A percentile compares a stretch with the other conserved stretches of the same genome.
Evolutionary conservation across 345 rosid species (phyloP).

Genomic region (Salix udensis): DNA sequence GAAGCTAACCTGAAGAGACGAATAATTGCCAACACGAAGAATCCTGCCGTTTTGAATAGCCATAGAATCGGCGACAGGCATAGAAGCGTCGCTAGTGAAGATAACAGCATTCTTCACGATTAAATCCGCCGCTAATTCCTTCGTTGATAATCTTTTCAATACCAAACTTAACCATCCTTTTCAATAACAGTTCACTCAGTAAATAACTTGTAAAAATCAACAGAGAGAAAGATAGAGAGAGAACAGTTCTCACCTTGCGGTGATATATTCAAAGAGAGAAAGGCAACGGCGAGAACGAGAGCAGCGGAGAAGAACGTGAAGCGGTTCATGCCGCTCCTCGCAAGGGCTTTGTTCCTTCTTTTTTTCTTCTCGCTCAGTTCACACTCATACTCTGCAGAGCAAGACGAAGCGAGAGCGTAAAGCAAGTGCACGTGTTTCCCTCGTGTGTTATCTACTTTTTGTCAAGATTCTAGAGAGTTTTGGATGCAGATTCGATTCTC

Average conservation of each 20-base stretch:
- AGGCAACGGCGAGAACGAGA: neutral
- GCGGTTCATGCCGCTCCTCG: neutral
- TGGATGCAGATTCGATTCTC: too few species aligned
- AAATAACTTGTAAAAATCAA: too few species aligned
- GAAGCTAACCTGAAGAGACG: conserved; percentile 55
- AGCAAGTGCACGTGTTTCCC: too few species aligned
- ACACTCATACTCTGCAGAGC: too few species aligned
- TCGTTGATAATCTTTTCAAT: conserved; percentile 22
- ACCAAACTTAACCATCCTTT: conserved; percentile 52
- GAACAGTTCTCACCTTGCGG: neutral
- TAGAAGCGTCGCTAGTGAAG: conserved; percentile 65
- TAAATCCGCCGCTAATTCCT: conserved; percentile 47
- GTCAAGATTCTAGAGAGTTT: too few species aligned
- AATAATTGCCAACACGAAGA: conserved; percentile 61
- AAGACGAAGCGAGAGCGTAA: too few species aligned
- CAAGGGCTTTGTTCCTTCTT: too few species aligned
- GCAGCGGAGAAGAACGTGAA: neutral
- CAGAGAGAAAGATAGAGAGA: neutral
- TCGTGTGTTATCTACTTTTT: too few species aligned
- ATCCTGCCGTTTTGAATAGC: conserved; percentile 68
- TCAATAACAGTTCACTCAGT: too few species aligned
- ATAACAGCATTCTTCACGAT: conserved; percentile 64
- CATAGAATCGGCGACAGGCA: conserved; percentile 71
- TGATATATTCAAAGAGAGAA: neutral
- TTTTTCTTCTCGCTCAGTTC: too few species aligned